Conservation (phyloP, 805 yeast genomes). For the Komagataella populi region DNA sequence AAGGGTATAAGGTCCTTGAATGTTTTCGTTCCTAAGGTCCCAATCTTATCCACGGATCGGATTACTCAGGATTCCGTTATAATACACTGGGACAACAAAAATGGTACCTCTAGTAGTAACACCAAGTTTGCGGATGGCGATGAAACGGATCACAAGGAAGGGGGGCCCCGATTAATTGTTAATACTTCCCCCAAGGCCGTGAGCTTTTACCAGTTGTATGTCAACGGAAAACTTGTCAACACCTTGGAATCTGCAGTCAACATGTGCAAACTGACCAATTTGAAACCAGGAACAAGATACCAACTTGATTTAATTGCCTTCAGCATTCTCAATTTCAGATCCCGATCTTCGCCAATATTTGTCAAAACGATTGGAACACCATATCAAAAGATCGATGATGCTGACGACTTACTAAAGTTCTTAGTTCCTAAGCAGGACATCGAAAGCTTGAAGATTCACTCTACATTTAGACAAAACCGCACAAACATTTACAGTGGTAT, state of each 20-base stretch:
- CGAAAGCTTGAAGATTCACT: slow-evolving; percentile 15
- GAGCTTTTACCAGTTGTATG: slow-evolving; percentile 21
- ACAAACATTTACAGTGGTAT: slow-evolving; percentile 3
- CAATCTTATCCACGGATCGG: slow-evolving; percentile 40
- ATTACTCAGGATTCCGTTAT: slow-evolving; percentile 30
- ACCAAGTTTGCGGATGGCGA: neutral
- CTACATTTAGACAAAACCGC: slow-evolving; percentile 12
- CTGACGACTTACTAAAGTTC: slow-evolving; percentile 21
- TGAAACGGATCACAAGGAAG: slow-evolving; percentile 1
- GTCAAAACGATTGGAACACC: slow-evolving; percentile 19
- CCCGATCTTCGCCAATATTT: slow-evolving; percentile 25
- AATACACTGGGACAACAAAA: slow-evolving; percentile 38
- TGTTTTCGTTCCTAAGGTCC: slow-evolving; percentile 42
- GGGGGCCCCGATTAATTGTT: slow-evolving; percentile 12
- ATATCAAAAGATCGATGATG: slow-evolving; percentile 18
- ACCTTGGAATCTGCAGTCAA: slow-evolving; percentile 20
- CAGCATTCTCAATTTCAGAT: slow-evolving; percentile 23
- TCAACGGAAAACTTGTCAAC: slow-evolving; percentile 24
- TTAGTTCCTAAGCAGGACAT: slow-evolving; percentile 19
- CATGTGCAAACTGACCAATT: slow-evolving; percentile 19
- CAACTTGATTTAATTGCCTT: slow-evolving; percentile 29
- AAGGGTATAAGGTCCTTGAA: slow-evolving; percentile 30
- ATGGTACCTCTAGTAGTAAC: neutral
- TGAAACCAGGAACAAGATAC: slow-evolving; percentile 22
- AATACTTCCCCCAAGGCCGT: slow-evolving; percentile 13